Conservation (phyloP, 2,329 filamentous ascomycete species). For the Neonectria punicea region DNA sequence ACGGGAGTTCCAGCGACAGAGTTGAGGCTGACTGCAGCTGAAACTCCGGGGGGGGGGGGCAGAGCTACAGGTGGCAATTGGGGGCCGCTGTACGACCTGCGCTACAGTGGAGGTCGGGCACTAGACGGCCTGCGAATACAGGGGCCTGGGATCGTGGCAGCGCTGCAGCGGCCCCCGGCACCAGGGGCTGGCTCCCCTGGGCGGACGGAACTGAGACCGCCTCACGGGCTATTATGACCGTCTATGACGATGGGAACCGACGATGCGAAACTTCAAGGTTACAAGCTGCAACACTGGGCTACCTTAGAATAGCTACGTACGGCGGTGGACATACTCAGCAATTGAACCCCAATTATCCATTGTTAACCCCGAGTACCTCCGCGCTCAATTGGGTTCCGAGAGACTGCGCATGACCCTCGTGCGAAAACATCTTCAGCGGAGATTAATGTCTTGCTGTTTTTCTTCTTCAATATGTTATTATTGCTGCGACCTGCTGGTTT, state of each 20-base stretch:
- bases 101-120: slow-evolving; percentile 1
- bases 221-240: neutral
- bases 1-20: neutral
- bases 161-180: slow-evolving; percentile 7
- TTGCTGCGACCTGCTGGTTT: slow-evolving; percentile 5
- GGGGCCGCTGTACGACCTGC: neutral
- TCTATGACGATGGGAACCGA: neutral
- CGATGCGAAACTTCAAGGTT: neutral
- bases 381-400: neutral
- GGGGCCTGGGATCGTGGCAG: slow-evolving; percentile 18
- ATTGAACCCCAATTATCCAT: neutral
- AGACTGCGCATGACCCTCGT: too few relatives aligned
- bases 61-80: neutral
- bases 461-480: neutral
- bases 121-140: slow-evolving; percentile 2
- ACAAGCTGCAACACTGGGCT: neutral
- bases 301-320: neutral
- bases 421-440: neutral
- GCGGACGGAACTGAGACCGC: neutral
- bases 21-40: slow-evolving; percentile 22
- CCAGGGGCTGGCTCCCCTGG: slow-evolving; percentile 1
- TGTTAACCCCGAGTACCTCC: neutral
- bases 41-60: slow-evolving; percentile 13
- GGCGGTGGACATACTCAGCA: neutral
- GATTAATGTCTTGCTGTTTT: neutral